Base-by-base conservation (phyloP, 2,329 filamentous ascomycete species). In the Aspergillus tamarii region DNA sequence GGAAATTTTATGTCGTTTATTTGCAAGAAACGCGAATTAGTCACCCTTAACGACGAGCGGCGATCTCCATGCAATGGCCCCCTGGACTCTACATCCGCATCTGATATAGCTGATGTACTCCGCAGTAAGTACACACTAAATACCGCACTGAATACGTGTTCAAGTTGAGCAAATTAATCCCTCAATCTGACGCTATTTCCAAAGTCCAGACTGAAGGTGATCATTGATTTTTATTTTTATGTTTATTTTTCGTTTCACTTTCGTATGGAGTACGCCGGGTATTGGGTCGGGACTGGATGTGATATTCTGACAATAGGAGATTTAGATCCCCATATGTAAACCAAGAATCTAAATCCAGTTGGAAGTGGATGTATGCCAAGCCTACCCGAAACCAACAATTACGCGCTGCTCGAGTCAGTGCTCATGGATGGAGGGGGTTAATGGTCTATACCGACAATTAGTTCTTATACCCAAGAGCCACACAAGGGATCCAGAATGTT, bases 311-410 rank as follows among this genome's bases (percentile, higher is more conserved):
- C 50, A 43, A 34, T 52, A 34, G 46, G 34, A 46, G 58, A 30
- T 45, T 45, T 41, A 54, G 50, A 55, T 55, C 52, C 34, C 21
- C 52, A 55, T 39, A 36, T 55, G 52, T n/a, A 34, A 52, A 36
- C 46, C 57, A 41, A 46, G 34, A 59, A 59, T 50, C 57, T 55
- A 53, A 53, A 41, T 39, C 48, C 19, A 34, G 36, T 50, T 46
- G 36, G 50, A 55, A 16, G 52, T 55, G 52, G 52, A 39, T 55
- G 14, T 28, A 32, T 39, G 52, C 52, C 52, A 55, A 39, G 52
- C 12, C 34, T 30, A 8, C 52, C 16, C 32, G 30, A 55, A 55
- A 55, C 52, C n/a, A n/a, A 28, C 34, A 55, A 55, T 39, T 55
- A 23, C 30, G 30, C 52, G 52, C 52, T 14, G 34, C 52, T 55